phyloP scores from a whole-genome alignment of 495 filamentous ascomycete species.

The Pyronema omphalodes region DNA sequence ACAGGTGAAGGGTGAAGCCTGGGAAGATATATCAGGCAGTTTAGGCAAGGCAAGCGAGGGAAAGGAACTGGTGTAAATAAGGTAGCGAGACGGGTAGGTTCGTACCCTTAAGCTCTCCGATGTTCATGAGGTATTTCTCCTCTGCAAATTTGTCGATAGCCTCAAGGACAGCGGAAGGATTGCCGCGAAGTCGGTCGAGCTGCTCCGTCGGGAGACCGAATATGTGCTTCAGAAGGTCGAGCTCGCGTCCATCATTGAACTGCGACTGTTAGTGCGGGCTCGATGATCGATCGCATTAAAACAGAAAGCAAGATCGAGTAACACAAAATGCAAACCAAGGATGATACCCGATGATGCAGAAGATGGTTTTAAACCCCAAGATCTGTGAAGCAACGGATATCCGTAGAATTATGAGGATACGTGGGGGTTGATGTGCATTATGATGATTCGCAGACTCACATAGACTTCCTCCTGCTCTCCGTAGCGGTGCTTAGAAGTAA shows the following conservation, averaged over 20 bases:
- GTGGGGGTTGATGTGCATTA: too few species aligned
- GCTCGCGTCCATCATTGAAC: conserved; percentile 56
- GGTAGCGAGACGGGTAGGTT: neutral
- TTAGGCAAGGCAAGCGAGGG: too few species aligned
- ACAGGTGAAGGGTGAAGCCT: too few species aligned
- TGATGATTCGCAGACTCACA: neutral
- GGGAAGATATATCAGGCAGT: too few species aligned
- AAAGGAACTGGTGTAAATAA: too few species aligned
- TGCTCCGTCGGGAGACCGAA: conserved; percentile 36
- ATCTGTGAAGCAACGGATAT: too few species aligned
- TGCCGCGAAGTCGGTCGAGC: conserved; percentile 39
- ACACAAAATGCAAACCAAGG: neutral
- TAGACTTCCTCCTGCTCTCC: conserved; percentile 27
- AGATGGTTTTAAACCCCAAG: too few species aligned
- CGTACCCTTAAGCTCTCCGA: conserved; percentile 50
- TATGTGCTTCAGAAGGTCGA: conserved; percentile 51
- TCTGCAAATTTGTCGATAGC: conserved; percentile 57
- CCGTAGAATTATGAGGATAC: neutral
- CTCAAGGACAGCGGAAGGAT: conserved; percentile 42
- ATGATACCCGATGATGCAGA: too few species aligned
- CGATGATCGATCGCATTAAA: neutral
- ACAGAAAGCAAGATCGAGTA: too few species aligned
- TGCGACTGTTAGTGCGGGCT: conserved; percentile 11
- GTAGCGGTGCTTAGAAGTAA: conserved; percentile 20
- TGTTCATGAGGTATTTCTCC: conserved; percentile 57